Percentiles rank a stretch among this genome's conserved stretches.
Evolutionary conservation across 805 yeast species (phyloP).

Genomic region (Alloascoidea hylecoeti): DNA sequence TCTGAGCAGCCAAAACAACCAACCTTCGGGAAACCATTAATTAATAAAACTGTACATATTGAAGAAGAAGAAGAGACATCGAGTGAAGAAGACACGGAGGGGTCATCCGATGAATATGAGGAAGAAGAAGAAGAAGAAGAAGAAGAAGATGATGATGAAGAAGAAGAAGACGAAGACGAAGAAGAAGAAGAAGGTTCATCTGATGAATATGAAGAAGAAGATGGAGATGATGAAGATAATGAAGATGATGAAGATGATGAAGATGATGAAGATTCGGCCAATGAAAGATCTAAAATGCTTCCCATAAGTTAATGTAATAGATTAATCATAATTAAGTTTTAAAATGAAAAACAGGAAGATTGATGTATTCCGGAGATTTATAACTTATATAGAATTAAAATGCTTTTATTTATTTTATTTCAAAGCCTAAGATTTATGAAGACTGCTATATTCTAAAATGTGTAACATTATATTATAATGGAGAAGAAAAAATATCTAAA

Average conservation of each 20-base stretch:
- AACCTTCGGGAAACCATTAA: conserved; percentile 6
- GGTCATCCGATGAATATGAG: conserved; percentile 14
- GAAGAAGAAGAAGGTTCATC: conserved; percentile 19
- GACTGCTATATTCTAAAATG: too few species aligned
- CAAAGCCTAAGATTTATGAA: too few species aligned
- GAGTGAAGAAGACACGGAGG: conserved; percentile 13
- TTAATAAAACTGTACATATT: conserved; percentile 7
- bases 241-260: conserved; percentile 15
- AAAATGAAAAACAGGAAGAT: too few species aligned
- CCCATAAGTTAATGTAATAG: too few species aligned
- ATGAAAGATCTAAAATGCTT: too few species aligned
- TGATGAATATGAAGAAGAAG: conserved; percentile 19
- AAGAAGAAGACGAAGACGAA: conserved; percentile 13
- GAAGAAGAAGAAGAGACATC: conserved; percentile 14
- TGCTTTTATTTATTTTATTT: too few species aligned
- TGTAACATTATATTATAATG: too few species aligned
- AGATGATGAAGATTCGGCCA: too few species aligned
- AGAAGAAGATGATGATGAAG: conserved; percentile 16
- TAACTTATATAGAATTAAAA: too few species aligned
- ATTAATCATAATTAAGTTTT: too few species aligned
- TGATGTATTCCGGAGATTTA: too few species aligned
- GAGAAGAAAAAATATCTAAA: too few species aligned
- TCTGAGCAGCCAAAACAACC: conserved; percentile 25
- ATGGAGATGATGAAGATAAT: conserved; percentile 17
- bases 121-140: conserved; percentile 15